Evolutionary conservation across 345 rosid species (phyloP), one percentile per base, ranked within the genome.

Genomic region (Eucalyptus polybractea): DNA sequence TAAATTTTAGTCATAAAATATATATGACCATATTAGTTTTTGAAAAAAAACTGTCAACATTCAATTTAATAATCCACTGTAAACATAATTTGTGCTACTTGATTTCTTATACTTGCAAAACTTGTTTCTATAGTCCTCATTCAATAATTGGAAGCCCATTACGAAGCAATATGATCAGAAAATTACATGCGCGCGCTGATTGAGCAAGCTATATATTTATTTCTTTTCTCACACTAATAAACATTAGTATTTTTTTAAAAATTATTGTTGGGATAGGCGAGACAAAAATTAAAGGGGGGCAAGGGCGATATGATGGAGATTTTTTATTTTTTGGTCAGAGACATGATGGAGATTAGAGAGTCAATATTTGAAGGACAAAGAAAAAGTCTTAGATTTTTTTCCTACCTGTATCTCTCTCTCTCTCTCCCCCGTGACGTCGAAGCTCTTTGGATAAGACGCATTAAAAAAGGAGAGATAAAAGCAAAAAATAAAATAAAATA

Each of bases 1-100:
- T n/a, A 0, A 7, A n/a, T 65, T 65, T 4, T 29, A 13, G 17
- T 4, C 16, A 62, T 29, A n/a, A 65, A 29, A 4, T n/a, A 14
- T 14, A 7, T 65, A 65, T 65, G 33, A 7, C 8, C 19, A 4
- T 65, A 65, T n/a, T 7, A 13, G 3, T 65, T 14, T 8, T 14
- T n/a, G 10, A 14, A 65, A 65, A 65, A 7, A n/a, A 29, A 65
- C 0, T 1, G 3, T 65, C 37, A n/a, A n/a, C 76, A 13, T 3
- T 29, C 19, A 14, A 7, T 27, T 65, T 7, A n/a, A n/a, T 14
- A 4, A 65, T 65, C 1, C 10, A 65, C 1, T 7, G 10, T 7
- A 50, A 50, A 1, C 16, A 14, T 14, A 50, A 50, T 50, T 50
- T 1, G 17, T 50, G 51, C 17, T 14, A 50, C 51, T 60, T 27